Conservation (phyloP, 129 eudicot species). For the Lactuca saligna region DNA sequence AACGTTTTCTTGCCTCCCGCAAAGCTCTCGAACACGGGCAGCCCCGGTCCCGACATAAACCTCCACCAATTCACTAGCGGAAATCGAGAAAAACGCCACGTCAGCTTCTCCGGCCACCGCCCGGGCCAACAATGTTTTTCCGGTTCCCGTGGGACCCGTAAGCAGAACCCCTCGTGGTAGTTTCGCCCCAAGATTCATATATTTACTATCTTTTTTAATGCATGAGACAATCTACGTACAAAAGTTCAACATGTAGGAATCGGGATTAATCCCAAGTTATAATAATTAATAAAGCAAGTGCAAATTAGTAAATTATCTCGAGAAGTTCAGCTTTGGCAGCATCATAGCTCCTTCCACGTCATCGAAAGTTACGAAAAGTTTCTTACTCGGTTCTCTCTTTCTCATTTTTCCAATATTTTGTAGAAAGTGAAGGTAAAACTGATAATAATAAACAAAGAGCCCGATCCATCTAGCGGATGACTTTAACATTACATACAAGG, state of each 20-base stretch:
- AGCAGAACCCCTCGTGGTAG: constrained; percentile 43
- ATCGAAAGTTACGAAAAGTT: constrained; percentile 32
- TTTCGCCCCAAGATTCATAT: constrained; percentile 39
- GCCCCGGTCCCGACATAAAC: constrained; percentile 41
- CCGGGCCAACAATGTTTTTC: constrained; percentile 53
- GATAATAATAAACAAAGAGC: constrained; percentile 29
- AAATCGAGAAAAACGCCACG: constrained; percentile 33
- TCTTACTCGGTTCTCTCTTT: constrained; percentile 34
- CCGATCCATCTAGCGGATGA: constrained; percentile 33
- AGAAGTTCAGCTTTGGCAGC: constrained; percentile 39
- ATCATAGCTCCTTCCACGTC: constrained; percentile 42
- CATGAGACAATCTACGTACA: no score
- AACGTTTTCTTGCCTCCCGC: constrained; percentile 44
- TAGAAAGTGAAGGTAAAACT: constrained; percentile 10
- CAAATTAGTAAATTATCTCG: constrained; percentile 3
- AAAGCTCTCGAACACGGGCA: constrained; percentile 40
- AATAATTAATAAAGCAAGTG: not conserved
- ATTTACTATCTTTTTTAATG: constrained; percentile 47
- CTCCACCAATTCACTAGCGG: constrained; percentile 39
- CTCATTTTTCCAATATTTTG: constrained; percentile 30
- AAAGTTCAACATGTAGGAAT: no score
- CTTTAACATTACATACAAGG: constrained; percentile 17
- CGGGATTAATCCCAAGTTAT: not conserved
- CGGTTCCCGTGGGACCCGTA: constrained; percentile 58
- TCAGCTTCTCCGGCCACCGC: constrained; percentile 50